A percentile compares a stretch with the other conserved stretches of the same genome.
These are phyloP conservation scores for Colletotrichum chrysophilum DNA, from an alignment of 2,329 filamentous ascomycete species.

Conservation along the genomic window DNA sequence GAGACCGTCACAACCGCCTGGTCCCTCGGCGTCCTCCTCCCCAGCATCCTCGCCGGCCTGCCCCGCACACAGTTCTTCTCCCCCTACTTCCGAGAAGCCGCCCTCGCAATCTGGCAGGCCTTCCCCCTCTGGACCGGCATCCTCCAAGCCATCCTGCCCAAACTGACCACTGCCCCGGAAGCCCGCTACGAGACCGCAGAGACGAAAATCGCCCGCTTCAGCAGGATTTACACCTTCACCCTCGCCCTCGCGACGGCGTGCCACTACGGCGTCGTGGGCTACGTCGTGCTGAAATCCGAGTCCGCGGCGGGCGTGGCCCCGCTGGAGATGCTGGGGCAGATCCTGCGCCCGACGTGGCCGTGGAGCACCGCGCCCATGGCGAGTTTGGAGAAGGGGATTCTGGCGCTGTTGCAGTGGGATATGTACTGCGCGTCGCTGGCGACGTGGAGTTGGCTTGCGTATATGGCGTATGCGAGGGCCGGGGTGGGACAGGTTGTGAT, in stretches of 20 bases:
- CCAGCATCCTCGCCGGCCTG: conserved; percentile 21
- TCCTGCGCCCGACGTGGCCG: conserved; percentile 16
- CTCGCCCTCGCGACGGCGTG: neutral
- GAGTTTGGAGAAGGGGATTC: conserved; percentile 9
- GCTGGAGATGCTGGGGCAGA: neutral
- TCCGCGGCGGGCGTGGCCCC: neutral
- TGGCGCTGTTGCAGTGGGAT: conserved; percentile 27
- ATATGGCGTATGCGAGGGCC: conserved; percentile 8
- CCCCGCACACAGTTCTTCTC: conserved; percentile 20
- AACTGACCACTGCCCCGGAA: neutral
- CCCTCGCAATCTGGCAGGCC: conserved; percentile 26
- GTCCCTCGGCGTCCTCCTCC: conserved; percentile 23
- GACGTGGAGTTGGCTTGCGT: conserved; percentile 7
- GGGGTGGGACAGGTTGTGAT: neutral
- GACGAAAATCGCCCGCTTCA: neutral
- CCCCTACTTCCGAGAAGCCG: conserved; percentile 20
- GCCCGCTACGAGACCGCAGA: neutral
- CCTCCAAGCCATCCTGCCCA: conserved; percentile 10
- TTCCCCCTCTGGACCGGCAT: conserved; percentile 25
- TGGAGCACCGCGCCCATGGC: neutral
- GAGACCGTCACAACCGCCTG: conserved; percentile 12
- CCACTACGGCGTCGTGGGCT: conserved; percentile 12
- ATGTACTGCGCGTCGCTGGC: conserved; percentile 23
- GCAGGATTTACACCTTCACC: conserved; percentile 13
- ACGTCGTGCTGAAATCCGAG: neutral